These are phyloP conservation scores for Globisporangium cylindrosporum DNA, from an alignment of 352 stramenopile genomes.

Conservation along the genomic window DNA sequence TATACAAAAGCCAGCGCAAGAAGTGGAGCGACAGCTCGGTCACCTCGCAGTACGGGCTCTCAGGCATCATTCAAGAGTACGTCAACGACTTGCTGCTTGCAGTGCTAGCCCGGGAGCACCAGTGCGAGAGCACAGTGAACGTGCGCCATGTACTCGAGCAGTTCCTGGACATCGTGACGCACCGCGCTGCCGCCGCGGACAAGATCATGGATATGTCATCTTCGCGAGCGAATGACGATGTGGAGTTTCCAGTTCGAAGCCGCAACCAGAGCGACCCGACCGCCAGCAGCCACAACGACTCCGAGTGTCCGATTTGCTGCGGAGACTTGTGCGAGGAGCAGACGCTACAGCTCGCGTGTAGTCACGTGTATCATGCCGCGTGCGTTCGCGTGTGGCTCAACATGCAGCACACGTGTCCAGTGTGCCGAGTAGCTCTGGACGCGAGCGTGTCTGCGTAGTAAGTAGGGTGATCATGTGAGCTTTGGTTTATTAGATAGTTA, in stretches of 20 bases:
- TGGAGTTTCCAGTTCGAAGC: background rate
- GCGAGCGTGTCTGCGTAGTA: background rate
- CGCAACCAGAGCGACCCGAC: slow-evolving; percentile 2
- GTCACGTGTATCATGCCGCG: slow-evolving; percentile 60
- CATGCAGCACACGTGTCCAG: slow-evolving; percentile 67
- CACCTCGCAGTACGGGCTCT: slow-evolving; percentile 41
- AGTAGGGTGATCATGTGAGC: background rate
- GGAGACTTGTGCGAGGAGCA: slow-evolving; percentile 34
- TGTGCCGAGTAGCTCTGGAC: slow-evolving; percentile 43
- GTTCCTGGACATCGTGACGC: slow-evolving; percentile 45
- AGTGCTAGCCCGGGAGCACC: slow-evolving; percentile 29
- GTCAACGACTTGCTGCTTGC: slow-evolving; percentile 57
- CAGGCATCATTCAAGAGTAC: slow-evolving; percentile 53
- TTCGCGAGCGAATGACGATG: background rate
- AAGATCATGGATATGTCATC: slow-evolving; percentile 5
- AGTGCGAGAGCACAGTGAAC: slow-evolving; percentile 37
- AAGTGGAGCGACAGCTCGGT: slow-evolving; percentile 31
- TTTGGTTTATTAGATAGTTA: background rate
- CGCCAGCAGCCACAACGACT: slow-evolving; percentile 26
- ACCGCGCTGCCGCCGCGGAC: slow-evolving; percentile 19
- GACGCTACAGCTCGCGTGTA: slow-evolving; percentile 54
- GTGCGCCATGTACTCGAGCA: slow-evolving; percentile 40
- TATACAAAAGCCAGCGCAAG: slow-evolving; percentile 37
- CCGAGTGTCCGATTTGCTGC: slow-evolving; percentile 74
- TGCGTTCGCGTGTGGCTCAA: slow-evolving; percentile 71